Base-by-base conservation (phyloP, 768 basidiomycete genomes). In the Udeniomyces megalosporus region DNA sequence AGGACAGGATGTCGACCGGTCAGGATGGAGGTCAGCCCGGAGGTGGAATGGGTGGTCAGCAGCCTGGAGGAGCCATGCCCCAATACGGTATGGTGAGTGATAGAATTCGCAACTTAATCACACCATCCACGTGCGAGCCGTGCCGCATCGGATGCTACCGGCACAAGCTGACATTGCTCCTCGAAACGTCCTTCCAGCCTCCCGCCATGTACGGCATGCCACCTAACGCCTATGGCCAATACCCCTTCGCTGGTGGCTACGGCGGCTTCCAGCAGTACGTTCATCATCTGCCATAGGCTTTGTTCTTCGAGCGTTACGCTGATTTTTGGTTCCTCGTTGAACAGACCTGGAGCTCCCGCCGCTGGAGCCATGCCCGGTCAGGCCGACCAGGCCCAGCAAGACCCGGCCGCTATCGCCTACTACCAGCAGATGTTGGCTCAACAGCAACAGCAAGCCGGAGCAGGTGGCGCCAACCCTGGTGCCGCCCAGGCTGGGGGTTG, bases 1-100 rank as follows among this genome's bases (percentile, higher is more conserved):
- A 96, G 75, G 93, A 96, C 73, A 80, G 62, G 49, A 42, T 52
- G 49, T 55, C 60, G n/a, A 53, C 54, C 32, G 56, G 54, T 20
- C 45, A 48, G 14, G 62, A 58, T 34, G 44, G 62, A 15, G 52
- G 42, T 24, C 55, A 63, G 55, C 56, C 62, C 42, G 62, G 62
- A 51, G 62, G 62, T 29, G 61, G 53, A 24, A 58, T 57, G 55
- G 62, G 62, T 45, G 57, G 62, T 26, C 34, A n/a, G 20, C 63
- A 65, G 63, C 63, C 63, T 1, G 63, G 63, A 53, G 63, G 63
- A 34, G 52, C 58, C 20, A 65, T 65, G n/a, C 62, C 55, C 26
- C 54, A 42, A 35, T 63, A 63, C 62, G 62, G 62, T 15, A 63
- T 63, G 52, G 58, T 60, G 38, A 48, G 58, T 60, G 53, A 20